phyloP scores from a whole-genome alignment of 768 basidiomycete species.

The Phylloporus arenicola region DNA sequence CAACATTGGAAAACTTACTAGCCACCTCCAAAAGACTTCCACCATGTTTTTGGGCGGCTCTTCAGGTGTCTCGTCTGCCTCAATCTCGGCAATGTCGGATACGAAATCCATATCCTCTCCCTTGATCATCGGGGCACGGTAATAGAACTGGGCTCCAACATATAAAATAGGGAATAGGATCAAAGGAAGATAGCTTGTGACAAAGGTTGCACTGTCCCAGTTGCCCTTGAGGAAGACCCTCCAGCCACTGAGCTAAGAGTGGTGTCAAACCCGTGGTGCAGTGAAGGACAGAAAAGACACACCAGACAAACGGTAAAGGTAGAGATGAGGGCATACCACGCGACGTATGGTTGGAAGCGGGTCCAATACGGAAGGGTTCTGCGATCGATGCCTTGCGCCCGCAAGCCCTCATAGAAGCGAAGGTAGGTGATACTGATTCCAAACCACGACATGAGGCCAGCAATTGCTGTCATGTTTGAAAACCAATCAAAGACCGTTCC shows the following conservation, averaged over 20 bases:
- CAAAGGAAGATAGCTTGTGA: constrained; percentile 78
- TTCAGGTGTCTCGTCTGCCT: constrained; percentile 66
- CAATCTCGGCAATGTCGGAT: constrained; percentile 61
- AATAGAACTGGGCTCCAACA: constrained; percentile 47
- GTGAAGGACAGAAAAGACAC: constrained; percentile 23
- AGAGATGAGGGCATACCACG: constrained; percentile 42
- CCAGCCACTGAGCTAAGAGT: constrained; percentile 42
- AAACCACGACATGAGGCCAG: constrained; percentile 77
- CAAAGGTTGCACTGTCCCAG: constrained; percentile 60
- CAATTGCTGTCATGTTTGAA: constrained; percentile 64
- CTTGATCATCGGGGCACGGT: constrained; percentile 17
- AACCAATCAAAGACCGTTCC: constrained; percentile 80
- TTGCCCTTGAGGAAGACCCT: constrained; percentile 46
- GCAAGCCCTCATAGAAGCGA: constrained; percentile 81
- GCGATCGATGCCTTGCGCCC: constrained; percentile 74
- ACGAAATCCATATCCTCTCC: constrained; percentile 82
- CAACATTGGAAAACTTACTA: constrained; percentile 44
- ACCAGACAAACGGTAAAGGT: constrained; percentile 57
- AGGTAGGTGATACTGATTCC: constrained; percentile 72
- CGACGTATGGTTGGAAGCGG: constrained; percentile 65
- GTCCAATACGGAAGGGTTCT: constrained; percentile 64
- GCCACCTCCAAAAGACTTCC: constrained; percentile 74
- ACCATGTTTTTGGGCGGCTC: constrained; percentile 60
- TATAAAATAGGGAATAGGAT: constrained; percentile 75
- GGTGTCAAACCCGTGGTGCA: constrained; percentile 27